These are phyloP conservation scores for Penicillium canescens DNA, from an alignment of 495 filamentous ascomycete genomes.

Conservation along the genomic window DNA sequence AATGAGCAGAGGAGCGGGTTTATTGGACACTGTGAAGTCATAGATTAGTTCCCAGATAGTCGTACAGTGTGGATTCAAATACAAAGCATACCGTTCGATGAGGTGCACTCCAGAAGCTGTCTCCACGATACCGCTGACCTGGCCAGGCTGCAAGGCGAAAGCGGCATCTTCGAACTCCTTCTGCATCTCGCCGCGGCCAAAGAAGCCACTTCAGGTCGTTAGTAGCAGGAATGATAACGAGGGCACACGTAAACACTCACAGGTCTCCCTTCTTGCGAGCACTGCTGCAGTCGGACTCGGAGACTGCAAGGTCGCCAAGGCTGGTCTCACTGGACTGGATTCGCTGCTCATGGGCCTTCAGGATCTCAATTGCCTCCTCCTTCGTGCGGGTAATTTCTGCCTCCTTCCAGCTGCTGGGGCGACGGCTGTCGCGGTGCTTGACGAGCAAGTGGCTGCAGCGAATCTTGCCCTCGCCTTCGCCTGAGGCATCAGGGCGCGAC, in stretches of 20 bases:
- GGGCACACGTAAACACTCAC: slow-evolving; percentile 41
- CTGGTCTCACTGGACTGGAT: slow-evolving; percentile 67
- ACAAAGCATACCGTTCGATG: slow-evolving; percentile 76
- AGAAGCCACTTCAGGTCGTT: slow-evolving; percentile 68
- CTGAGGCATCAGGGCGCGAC: slow-evolving; percentile 45
- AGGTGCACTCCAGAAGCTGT: slow-evolving; percentile 95
- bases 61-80: not conserved
- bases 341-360: slow-evolving; percentile 67
- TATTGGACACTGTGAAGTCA: slow-evolving; percentile 33
- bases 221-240: slow-evolving; percentile 7
- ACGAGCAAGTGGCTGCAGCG: slow-evolving; percentile 87
- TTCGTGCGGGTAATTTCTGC: slow-evolving; percentile 83
- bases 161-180: slow-evolving; percentile 97
- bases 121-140: slow-evolving; percentile 83
- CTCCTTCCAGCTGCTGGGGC: slow-evolving; percentile 90
- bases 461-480: slow-evolving; percentile 76
- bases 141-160: slow-evolving; percentile 79
- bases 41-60: not conserved
- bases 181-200: slow-evolving; percentile 93
- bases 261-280: slow-evolving; percentile 92
- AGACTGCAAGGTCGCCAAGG: slow-evolving; percentile 78
- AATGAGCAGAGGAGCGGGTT: slow-evolving; percentile 3
- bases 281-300: slow-evolving; percentile 93
- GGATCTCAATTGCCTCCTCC: slow-evolving; percentile 78
- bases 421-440: slow-evolving; percentile 84